Evolutionary conservation across 148 eudicot species (phyloP).

Genomic region (Rhododendron molle): DNA sequence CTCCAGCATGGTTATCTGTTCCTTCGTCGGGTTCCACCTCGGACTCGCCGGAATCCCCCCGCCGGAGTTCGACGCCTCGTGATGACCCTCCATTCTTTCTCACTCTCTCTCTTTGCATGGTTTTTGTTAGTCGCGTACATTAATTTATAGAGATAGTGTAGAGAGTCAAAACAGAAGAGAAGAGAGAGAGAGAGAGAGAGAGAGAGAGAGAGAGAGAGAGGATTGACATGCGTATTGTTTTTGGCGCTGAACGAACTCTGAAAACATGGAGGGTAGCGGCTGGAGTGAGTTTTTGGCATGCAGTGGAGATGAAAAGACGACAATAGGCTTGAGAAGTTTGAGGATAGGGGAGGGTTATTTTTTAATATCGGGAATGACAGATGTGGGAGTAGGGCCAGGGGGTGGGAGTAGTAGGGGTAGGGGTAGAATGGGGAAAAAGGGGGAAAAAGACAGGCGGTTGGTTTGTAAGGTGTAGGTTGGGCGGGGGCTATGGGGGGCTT

Average conservation of each 20-base stretch:
- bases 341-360: neutral
- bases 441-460: slow-evolving; percentile 23
- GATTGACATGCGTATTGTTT: slow-evolving; percentile 68
- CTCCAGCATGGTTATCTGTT: slow-evolving; percentile 75
- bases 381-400: neutral
- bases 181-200: slow-evolving; percentile 19
- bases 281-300: neutral
- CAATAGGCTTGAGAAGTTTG: neutral
- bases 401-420: slow-evolving; percentile 16
- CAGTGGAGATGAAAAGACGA: slow-evolving; percentile 27
- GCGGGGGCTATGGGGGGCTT: slow-evolving; percentile 17
- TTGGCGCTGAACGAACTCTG: slow-evolving; percentile 63
- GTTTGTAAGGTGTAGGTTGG: slow-evolving; percentile 31
- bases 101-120: slow-evolving; percentile 4
- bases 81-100: slow-evolving; percentile 11
- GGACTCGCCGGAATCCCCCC: slow-evolving; percentile 33
- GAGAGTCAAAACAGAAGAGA: slow-evolving; percentile 28
- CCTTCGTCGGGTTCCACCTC: slow-evolving; percentile 87
- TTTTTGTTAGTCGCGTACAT: neutral
- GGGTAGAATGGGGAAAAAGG: slow-evolving; percentile 29
- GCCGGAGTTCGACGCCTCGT: slow-evolving; percentile 1
- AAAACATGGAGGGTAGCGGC: slow-evolving; percentile 81
- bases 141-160: slow-evolving; percentile 3
- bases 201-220: slow-evolving; percentile 17
- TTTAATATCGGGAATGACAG: neutral